Percentiles rank a stretch among this genome's conserved stretches.
Conservation (phyloP, 257 asterid genomes). For the Mitragyna speciosa region DNA sequence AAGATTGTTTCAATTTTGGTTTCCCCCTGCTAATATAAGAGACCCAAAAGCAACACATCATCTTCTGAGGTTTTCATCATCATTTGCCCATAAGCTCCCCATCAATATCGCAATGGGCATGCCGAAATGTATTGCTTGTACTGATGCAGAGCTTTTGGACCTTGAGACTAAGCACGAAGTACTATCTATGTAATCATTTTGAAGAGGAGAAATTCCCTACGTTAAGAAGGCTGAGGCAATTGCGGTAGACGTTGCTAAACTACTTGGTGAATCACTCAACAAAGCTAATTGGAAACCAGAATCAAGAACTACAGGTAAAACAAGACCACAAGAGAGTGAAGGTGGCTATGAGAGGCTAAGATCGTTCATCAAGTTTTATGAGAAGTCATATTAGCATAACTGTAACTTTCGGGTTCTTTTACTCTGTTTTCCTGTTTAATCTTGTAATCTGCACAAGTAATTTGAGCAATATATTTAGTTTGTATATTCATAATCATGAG, state of each 20-base stretch:
- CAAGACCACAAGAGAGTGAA: conserved; percentile 45
- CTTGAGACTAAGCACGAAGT: conserved; percentile 95
- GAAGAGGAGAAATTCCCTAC: conserved; percentile 69
- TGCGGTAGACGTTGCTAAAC: conserved; percentile 79
- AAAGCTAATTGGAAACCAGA: conserved; percentile 87
- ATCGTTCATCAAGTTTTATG: conserved; percentile 50
- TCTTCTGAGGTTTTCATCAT: conserved; percentile 73
- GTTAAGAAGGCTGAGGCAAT: conserved; percentile 74
- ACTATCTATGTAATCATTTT: conserved; percentile 86
- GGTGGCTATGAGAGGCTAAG: conserved; percentile 62
- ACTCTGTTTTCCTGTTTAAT: not conserved
- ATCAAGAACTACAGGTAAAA: conserved; percentile 52
- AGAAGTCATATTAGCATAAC: conserved; percentile 32
- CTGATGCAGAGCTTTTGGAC: conserved; percentile 90
- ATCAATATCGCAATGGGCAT: conserved; percentile 91
- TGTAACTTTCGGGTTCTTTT: conserved; percentile 1
- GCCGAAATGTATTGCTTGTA: conserved; percentile 73
- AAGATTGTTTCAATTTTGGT: conserved; percentile 90
- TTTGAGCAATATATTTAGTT: not conserved
- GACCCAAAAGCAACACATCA: conserved; percentile 94
- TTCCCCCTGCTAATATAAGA: conserved; percentile 86
- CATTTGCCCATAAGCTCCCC: conserved; percentile 68
- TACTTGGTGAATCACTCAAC: conserved; percentile 73
- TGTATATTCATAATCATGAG: not conserved
- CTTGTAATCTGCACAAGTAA: not conserved